Evolutionary conservation across 345 rosid species (phyloP).

Genomic region (Hypericum androsaemum): DNA sequence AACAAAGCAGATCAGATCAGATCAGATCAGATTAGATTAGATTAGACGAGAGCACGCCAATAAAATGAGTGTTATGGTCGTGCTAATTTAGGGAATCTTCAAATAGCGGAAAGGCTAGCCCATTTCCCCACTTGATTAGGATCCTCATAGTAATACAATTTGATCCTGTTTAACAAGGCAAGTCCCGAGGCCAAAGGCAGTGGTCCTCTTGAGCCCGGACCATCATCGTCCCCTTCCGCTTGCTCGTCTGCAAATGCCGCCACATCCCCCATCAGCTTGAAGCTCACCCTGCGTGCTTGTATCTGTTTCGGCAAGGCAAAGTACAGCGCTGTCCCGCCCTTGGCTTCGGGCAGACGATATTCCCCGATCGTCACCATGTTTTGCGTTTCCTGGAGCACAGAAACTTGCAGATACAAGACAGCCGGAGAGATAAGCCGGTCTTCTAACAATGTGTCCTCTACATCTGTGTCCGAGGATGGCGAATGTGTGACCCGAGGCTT

Average conservation of each 20-base stretch:
- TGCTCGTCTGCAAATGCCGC: constrained; percentile 67
- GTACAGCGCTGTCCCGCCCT: constrained; percentile 69
- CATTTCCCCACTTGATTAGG: constrained; percentile 80
- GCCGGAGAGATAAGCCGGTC: constrained; percentile 75
- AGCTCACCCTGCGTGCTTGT: constrained; percentile 48
- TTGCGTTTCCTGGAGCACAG: constrained; percentile 64
- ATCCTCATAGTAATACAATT: constrained; percentile 63
- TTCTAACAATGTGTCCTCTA: constrained; percentile 60
- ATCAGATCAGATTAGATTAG: too few relatives aligned
- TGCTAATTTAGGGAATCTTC: constrained; percentile 6
- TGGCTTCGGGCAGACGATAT: constrained; percentile 72
- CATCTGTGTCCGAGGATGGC: constrained; percentile 51
- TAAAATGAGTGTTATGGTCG: too few relatives aligned
- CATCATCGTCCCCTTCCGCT: constrained; percentile 62
- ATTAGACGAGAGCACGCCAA: too few relatives aligned
- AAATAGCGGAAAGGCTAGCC: constrained; percentile 67
- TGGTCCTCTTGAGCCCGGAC: constrained; percentile 25
- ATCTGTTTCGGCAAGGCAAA: constrained; percentile 63
- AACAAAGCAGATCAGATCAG: not conserved
- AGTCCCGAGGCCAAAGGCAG: constrained; percentile 52
- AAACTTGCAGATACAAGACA: constrained; percentile 67
- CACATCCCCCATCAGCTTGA: constrained; percentile 72
- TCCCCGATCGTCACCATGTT: constrained; percentile 73
- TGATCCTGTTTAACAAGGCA: constrained; percentile 58
- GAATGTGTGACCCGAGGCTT: constrained; percentile 74